Conservation (phyloP, 768 basidiomycete species). For the Russula earlei region DNA sequence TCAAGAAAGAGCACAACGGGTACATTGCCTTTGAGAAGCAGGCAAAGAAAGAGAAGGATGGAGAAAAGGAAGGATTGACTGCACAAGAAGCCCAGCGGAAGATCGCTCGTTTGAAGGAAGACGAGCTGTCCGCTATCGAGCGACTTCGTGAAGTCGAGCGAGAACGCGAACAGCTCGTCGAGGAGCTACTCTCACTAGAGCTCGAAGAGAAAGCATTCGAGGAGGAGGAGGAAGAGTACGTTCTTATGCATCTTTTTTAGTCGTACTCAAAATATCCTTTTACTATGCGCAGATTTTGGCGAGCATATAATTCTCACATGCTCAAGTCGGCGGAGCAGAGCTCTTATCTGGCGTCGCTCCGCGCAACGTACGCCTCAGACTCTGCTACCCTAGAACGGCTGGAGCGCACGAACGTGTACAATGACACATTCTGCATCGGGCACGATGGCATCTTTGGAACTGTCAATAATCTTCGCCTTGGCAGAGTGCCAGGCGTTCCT, state of each 20-base stretch:
- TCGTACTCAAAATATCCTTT: background rate
- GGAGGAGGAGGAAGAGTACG: conserved; percentile 76
- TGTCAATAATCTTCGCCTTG: conserved; percentile 92
- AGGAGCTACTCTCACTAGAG: conserved; percentile 62
- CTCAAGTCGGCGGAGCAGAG: conserved; percentile 55
- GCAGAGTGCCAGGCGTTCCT: conserved; percentile 76
- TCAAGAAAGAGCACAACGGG: conserved; percentile 83
- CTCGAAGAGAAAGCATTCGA: conserved; percentile 71
- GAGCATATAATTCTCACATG: conserved; percentile 63
- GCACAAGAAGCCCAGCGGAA: conserved; percentile 61
- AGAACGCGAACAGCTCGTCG: conserved; percentile 66
- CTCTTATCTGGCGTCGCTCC: conserved; percentile 59
- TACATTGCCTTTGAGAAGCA: conserved; percentile 92
- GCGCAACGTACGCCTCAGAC: conserved; percentile 72
- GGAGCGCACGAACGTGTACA: conserved; percentile 89
- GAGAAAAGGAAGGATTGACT: conserved; percentile 49
- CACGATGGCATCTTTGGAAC: conserved; percentile 94
- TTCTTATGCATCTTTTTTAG: conserved; percentile 15
- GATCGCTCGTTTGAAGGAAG: conserved; percentile 61
- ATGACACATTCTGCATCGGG: conserved; percentile 91
- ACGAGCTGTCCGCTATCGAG: conserved; percentile 60
- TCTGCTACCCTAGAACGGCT: conserved; percentile 72
- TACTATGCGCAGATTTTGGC: conserved; percentile 60
- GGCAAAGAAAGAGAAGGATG: conserved; percentile 70
- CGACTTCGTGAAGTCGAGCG: conserved; percentile 68